Evolutionary conservation across 345 rosid genomes (phyloP).

Genomic region (Luvunga scandens): DNA sequence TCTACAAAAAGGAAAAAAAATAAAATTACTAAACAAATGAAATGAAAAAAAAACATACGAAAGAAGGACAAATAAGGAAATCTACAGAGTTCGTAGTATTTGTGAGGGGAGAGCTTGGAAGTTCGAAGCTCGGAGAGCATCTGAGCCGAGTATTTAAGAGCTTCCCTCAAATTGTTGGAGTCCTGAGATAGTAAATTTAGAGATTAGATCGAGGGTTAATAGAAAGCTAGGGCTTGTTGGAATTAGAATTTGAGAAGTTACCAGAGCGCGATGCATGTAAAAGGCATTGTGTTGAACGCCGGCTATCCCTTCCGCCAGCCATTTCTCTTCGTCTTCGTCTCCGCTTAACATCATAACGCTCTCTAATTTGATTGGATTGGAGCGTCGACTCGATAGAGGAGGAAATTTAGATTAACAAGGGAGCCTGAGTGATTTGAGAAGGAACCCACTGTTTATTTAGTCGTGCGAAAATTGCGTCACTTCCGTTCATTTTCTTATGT

Average conservation of each 20-base stretch:
- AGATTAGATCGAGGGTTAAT: neutral
- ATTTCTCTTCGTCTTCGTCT: constrained; percentile 83
- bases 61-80: constrained; percentile 15
- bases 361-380: neutral
- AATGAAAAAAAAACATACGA: neutral
- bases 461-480: neutral
- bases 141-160: constrained; percentile 82
- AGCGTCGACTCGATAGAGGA: neutral
- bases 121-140: constrained; percentile 94
- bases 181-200: constrained; percentile 40
- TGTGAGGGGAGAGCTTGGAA: constrained; percentile 89
- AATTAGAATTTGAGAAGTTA: constrained; percentile 13
- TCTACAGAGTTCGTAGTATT: constrained; percentile 81
- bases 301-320: constrained; percentile 98
- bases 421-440: neutral
- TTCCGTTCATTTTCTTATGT: too few species aligned
- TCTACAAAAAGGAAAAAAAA: constrained; percentile 31
- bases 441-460: neutral
- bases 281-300: constrained; percentile 87
- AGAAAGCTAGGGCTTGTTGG: neutral
- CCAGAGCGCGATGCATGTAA: constrained; percentile 91
- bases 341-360: constrained; percentile 44
- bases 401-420: neutral
- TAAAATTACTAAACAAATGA: constrained; percentile 10
- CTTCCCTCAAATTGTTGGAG: constrained; percentile 79